Evolutionary conservation across 352 stramenopile genomes (phyloP).

Genomic region (Globisporangium nagaii): DNA sequence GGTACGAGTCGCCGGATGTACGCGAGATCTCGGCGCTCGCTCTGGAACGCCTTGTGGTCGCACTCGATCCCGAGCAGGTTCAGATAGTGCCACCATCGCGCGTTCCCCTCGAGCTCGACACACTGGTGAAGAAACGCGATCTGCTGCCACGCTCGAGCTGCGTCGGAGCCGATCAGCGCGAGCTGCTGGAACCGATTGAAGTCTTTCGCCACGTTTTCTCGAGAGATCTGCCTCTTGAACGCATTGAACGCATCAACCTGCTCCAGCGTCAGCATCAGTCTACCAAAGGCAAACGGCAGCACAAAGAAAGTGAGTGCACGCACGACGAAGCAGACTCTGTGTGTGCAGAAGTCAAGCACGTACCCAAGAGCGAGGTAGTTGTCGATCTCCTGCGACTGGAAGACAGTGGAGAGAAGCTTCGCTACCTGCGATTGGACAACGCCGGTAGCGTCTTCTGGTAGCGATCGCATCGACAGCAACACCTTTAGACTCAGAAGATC

Average conservation of each 20-base stretch:
- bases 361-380: conserved; percentile 62
- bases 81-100: conserved; percentile 79
- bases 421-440: conserved; percentile 44
- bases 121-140: conserved; percentile 80
- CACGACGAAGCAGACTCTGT: neutral
- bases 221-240: conserved; percentile 70
- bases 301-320: neutral
- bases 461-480: conserved; percentile 49
- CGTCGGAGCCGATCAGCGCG: conserved; percentile 63
- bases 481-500: conserved; percentile 61
- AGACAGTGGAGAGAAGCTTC: conserved; percentile 61
- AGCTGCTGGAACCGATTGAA: conserved; percentile 77
- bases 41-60: conserved; percentile 73
- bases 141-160: conserved; percentile 71
- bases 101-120: conserved; percentile 75
- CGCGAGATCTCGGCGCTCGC: conserved; percentile 52
- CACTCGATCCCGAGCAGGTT: conserved; percentile 72
- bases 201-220: conserved; percentile 79
- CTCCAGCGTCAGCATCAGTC: conserved; percentile 73
- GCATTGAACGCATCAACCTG: conserved; percentile 63
- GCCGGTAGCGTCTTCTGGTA: conserved; percentile 44
- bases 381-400: conserved; percentile 69
- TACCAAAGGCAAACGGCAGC: conserved; percentile 9
- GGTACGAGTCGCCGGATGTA: conserved; percentile 68
- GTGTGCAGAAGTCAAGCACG: neutral